A percentile compares a stretch with the other conserved stretches of the same genome.
phyloP scores from a whole-genome alignment of 352 stramenopile species.

The Peronospora destructor region DNA sequence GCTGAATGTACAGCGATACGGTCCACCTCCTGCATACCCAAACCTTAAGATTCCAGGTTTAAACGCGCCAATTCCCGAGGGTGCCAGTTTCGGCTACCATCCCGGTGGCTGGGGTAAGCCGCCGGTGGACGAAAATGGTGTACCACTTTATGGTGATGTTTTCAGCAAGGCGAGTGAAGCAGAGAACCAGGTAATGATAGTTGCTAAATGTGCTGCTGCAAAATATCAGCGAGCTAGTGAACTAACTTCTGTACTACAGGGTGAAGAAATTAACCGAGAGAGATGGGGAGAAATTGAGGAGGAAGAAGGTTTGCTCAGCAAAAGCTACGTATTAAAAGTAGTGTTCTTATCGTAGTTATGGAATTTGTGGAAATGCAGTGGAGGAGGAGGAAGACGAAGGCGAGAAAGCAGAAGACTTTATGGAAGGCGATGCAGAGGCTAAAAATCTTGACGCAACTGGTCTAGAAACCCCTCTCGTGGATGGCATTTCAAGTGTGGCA shows the following conservation, averaged over 20 bases:
- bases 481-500: conserved; percentile 60
- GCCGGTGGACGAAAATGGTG: conserved; percentile 92
- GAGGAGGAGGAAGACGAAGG: conserved; percentile 44
- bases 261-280: conserved; percentile 47
- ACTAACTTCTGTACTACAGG: conserved; percentile 14
- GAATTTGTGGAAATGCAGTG: conserved; percentile 10
- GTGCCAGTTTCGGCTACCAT: conserved; percentile 94
- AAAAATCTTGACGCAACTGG: conserved; percentile 47
- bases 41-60: conserved; percentile 95
- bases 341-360: conserved; percentile 1
- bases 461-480: conserved; percentile 46
- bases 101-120: conserved; percentile 96
- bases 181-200: conserved; percentile 22
- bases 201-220: neutral
- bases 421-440: conserved; percentile 25
- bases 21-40: conserved; percentile 93
- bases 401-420: conserved; percentile 29
- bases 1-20: conserved; percentile 98
- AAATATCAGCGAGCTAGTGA: conserved; percentile 2
- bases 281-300: conserved; percentile 69
- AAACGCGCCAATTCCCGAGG: conserved; percentile 93
- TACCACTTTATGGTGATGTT: conserved; percentile 95
- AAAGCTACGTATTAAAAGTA: neutral
- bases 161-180: conserved; percentile 68
- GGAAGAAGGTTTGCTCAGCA: conserved; percentile 38